Percentiles rank a stretch among this genome's conserved stretches.
These are phyloP conservation scores for Kwoniella dendrophila DNA, from an alignment of 768 basidiomycete species.

Conservation along the genomic window DNA sequence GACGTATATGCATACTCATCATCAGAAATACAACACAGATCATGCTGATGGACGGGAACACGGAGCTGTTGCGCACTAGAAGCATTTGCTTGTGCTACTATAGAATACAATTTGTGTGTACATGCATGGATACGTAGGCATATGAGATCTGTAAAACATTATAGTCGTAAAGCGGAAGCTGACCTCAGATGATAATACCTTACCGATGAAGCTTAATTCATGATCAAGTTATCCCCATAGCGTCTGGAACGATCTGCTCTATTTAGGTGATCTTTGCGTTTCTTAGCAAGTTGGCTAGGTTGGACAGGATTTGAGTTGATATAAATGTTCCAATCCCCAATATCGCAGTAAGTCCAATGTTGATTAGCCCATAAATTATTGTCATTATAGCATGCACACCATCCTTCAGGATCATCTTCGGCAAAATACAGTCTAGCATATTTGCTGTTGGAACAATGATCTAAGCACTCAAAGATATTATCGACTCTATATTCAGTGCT, in stretches of 20 bases:
- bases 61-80: too few species aligned
- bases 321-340: constrained; percentile 1
- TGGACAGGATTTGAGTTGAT: not conserved
- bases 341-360: not conserved
- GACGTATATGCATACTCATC: too few species aligned
- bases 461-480: not conserved
- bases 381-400: not conserved
- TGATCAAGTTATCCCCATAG: too few species aligned
- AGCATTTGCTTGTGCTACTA: too few species aligned
- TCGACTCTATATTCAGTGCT: not conserved
- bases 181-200: too few species aligned
- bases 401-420: not conserved
- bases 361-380: not conserved
- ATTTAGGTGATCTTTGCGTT: not conserved
- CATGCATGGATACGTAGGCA: too few species aligned
- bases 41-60: too few species aligned
- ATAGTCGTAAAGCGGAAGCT: too few species aligned
- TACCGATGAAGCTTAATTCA: too few species aligned
- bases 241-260: not conserved
- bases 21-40: too few species aligned
- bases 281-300: constrained; percentile 3
- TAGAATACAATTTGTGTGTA: too few species aligned
- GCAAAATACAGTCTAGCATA: not conserved
- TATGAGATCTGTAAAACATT: too few species aligned
- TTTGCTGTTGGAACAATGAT: not conserved